Conservation (phyloP, 2,329 filamentous ascomycete genomes). For the Nemania abortiva region DNA sequence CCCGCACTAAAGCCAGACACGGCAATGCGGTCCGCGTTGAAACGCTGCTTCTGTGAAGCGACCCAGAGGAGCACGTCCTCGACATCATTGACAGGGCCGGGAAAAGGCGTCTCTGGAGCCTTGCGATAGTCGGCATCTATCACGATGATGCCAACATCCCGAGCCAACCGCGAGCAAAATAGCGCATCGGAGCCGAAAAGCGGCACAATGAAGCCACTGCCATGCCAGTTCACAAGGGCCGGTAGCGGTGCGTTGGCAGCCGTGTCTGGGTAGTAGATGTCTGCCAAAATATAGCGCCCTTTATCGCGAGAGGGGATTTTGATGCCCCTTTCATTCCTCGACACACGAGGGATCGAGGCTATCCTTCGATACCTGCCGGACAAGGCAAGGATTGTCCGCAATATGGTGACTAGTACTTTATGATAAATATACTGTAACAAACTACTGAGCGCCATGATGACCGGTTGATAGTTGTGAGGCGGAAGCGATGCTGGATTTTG, state of each 20-base stretch:
- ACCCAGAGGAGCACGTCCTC: conserved; percentile 24
- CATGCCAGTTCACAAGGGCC: conserved; percentile 41
- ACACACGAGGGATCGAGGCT: neutral
- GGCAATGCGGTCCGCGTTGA: neutral
- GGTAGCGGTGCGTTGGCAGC: conserved; percentile 11
- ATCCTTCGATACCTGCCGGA: neutral
- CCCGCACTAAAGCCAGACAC: conserved; percentile 17
- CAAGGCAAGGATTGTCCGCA: neutral
- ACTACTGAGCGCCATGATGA: neutral
- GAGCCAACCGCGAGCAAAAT: conserved; percentile 38
- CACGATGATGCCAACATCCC: conserved; percentile 45
- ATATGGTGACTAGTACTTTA: neutral
- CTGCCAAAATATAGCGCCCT: conserved; percentile 29
- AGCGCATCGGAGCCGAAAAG: conserved; percentile 32
- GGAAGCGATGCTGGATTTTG: neutral
- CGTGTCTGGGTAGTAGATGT: conserved; percentile 36
- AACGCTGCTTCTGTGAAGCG: conserved; percentile 6
- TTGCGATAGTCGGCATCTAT: conserved; percentile 50
- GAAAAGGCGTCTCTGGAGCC: conserved; percentile 27
- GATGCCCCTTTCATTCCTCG: conserved; percentile 43
- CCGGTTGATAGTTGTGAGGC: neutral
- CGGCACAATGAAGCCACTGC: conserved; percentile 39
- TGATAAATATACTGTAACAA: conserved; percentile 15
- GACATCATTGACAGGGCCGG: conserved; percentile 11
- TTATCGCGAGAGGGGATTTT: conserved; percentile 44